These are phyloP conservation scores for Nidula niveotomentosa DNA, from an alignment of 1,284 basidiomycete species.

Conservation along the genomic window DNA sequence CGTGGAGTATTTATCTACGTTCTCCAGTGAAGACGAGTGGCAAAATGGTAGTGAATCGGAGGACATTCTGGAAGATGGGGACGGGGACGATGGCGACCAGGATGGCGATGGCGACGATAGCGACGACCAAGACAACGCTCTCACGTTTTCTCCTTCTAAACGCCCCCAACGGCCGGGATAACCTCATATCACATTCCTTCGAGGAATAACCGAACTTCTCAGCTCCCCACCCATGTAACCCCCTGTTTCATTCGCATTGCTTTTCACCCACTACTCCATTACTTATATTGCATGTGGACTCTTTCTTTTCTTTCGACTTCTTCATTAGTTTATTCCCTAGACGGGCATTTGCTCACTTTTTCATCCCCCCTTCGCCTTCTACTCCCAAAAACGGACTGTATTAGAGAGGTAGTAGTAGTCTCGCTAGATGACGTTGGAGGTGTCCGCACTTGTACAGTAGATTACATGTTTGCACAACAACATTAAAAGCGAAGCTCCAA, in stretches of 20 bases:
- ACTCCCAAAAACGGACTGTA: slow-evolving; percentile 1
- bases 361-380: not conserved
- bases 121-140: slow-evolving; percentile 17
- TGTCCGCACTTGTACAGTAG: slow-evolving; percentile 7
- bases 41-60: not conserved
- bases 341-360: slow-evolving; percentile 2
- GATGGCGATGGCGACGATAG: slow-evolving; percentile 10
- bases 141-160: slow-evolving; percentile 20
- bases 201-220: too few relatives aligned
- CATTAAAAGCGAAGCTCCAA: slow-evolving; percentile 6
- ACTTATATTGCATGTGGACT: not conserved
- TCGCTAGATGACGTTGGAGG: slow-evolving; percentile 3
- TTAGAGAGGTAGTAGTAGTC: slow-evolving; percentile 3
- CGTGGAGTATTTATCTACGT: not conserved
- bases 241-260: not conserved
- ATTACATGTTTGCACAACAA: slow-evolving; percentile 17
- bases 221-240: too few relatives aligned
- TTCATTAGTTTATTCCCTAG: slow-evolving; percentile 2
- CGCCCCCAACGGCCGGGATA: slow-evolving; percentile 1
- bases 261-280: not conserved
- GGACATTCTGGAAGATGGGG: slow-evolving; percentile 5
- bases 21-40: not conserved
- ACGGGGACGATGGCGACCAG: slow-evolving; percentile 18
- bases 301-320: not conserved
- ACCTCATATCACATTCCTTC: too few relatives aligned